Percentiles rank a stretch among this genome's conserved stretches.
Conservation (phyloP, 441 rosid genomes). For the Pelargonium myrrhifolium region DNA sequence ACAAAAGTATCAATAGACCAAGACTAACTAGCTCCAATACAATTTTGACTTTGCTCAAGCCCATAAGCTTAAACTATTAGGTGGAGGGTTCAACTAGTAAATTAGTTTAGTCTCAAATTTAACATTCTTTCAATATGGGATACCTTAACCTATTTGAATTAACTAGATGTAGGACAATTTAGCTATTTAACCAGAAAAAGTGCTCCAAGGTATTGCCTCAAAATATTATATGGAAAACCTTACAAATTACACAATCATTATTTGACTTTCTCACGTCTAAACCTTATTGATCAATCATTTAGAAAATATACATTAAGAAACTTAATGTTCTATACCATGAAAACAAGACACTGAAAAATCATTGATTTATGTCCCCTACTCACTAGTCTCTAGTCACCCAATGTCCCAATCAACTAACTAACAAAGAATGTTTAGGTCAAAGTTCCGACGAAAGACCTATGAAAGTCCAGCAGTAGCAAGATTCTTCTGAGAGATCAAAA, state of each 20-base stretch:
- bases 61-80: too few species aligned
- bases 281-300: neutral
- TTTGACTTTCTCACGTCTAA: neutral
- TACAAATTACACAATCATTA: neutral
- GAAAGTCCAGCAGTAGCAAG: neutral
- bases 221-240: too few species aligned
- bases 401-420: too few species aligned
- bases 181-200: neutral
- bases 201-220: neutral
- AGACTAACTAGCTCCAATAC: too few species aligned
- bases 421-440: too few species aligned
- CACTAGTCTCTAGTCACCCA: too few species aligned
- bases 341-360: neutral
- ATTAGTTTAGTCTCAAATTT: too few species aligned
- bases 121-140: too few species aligned
- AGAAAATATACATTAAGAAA: neutral
- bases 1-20: too few species aligned
- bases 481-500: neutral
- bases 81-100: too few species aligned
- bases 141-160: neutral
- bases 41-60: too few species aligned
- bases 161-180: neutral
- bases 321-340: neutral
- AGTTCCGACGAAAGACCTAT: neutral
- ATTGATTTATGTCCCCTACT: neutral